These are phyloP conservation scores for Emmonsiellopsis sp. DNA, from an alignment of 2,329 filamentous ascomycete genomes.

Conservation along the genomic window DNA sequence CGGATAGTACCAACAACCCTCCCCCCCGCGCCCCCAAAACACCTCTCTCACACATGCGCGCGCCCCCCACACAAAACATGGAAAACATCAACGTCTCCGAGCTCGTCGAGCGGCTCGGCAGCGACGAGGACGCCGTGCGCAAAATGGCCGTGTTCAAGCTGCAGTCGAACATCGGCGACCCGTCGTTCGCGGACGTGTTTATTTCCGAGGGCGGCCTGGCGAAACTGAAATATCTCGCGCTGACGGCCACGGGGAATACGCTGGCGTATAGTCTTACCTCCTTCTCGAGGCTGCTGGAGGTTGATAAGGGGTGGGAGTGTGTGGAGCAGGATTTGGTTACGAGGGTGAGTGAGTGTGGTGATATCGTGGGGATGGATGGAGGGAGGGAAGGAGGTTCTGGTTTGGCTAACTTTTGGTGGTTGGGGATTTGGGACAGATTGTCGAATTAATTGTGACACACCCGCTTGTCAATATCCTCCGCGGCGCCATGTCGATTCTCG, in stretches of 20 bases:
- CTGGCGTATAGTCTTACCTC: slow-evolving; percentile 91
- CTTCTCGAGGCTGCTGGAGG: slow-evolving; percentile 76
- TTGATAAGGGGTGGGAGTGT: slow-evolving; percentile 93
- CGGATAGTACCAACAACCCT: background rate
- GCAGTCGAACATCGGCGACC: slow-evolving; percentile 89
- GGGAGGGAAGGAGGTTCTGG: no score
- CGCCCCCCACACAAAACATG: slow-evolving; percentile 27
- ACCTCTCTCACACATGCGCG: no score
- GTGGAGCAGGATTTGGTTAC: slow-evolving; percentile 46
- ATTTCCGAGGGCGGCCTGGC: slow-evolving; percentile 79
- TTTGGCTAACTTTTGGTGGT: background rate
- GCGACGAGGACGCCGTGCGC: slow-evolving; percentile 74
- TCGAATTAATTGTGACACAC: slow-evolving; percentile 88
- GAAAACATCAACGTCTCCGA: slow-evolving; percentile 49
- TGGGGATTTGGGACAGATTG: slow-evolving; percentile 45
- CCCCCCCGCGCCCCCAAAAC: background rate
- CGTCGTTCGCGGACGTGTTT: slow-evolving; percentile 92
- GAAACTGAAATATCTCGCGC: slow-evolving; percentile 71
- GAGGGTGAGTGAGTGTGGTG: slow-evolving; percentile 42
- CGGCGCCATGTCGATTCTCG: slow-evolving; percentile 92
- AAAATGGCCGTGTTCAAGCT: slow-evolving; percentile 99
- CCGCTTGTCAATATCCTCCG: slow-evolving; percentile 95
- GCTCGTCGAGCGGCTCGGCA: slow-evolving; percentile 50
- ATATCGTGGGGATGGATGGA: background rate
- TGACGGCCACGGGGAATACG: slow-evolving; percentile 83